A percentile compares a stretch with the other conserved stretches of the same genome.
Evolutionary conservation across 2,329 filamentous ascomycete species (phyloP).

Genomic region (Xylaria sp.): DNA sequence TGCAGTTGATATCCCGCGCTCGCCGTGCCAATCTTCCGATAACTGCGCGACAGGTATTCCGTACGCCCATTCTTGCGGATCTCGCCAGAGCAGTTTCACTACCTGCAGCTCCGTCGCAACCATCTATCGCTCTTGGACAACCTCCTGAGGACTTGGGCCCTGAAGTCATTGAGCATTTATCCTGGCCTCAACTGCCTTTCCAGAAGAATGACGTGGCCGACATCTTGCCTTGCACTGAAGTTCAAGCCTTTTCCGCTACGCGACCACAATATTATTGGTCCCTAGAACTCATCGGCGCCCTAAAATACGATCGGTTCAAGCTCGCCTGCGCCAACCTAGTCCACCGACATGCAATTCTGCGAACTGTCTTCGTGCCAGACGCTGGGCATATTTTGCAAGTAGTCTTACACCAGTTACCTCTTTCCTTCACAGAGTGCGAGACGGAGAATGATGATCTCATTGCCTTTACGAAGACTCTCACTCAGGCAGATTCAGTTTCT

Average conservation of each 20-base stretch:
- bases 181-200: neutral
- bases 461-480: neutral
- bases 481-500: neutral
- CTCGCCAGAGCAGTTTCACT: neutral
- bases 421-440: neutral
- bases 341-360: neutral
- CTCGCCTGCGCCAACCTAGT: neutral
- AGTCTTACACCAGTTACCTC: neutral
- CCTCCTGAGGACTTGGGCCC: neutral
- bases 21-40: neutral
- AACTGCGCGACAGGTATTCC: neutral
- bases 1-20: neutral
- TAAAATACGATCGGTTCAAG: neutral
- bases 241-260: neutral
- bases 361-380: neutral
- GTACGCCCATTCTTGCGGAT: neutral
- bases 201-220: neutral
- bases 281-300: neutral
- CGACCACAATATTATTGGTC: neutral
- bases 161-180: neutral
- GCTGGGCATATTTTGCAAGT: neutral
- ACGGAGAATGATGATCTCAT: neutral
- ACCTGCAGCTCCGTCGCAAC: neutral
- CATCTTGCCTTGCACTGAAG: neutral
- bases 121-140: neutral